A percentile compares a stretch with the other conserved stretches of the same genome.
These are phyloP conservation scores for Chrysanthemum makinoi DNA, from an alignment of 129 eudicot genomes.

Conservation along the genomic window DNA sequence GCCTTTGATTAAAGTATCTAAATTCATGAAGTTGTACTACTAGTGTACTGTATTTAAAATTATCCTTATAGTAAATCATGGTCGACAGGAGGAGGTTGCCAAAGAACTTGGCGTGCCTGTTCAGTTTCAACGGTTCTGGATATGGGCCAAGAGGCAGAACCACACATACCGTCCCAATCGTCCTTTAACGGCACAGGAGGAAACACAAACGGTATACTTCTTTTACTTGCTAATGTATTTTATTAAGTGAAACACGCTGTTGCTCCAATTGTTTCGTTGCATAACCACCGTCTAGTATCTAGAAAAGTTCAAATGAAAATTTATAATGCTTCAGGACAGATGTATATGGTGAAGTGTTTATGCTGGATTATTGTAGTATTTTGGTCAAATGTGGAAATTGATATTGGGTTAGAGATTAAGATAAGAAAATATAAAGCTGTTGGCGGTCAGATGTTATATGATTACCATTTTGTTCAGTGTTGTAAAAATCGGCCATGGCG, in stretches of 20 bases:
- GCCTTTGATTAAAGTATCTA: no score
- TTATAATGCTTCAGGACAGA: background rate
- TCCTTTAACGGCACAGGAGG: constrained; percentile 81
- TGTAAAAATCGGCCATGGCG: no score
- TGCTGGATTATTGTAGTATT: no score
- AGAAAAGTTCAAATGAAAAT: background rate
- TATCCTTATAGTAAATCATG: background rate
- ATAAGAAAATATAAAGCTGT: background rate
- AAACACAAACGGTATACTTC: constrained; percentile 65
- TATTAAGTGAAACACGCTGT: background rate
- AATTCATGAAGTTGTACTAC: no score
- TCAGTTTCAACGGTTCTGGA: constrained; percentile 88
- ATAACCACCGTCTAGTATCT: background rate
- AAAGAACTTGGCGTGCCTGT: constrained; percentile 94
- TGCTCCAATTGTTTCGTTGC: constrained; percentile 2
- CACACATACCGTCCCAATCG: constrained; percentile 96
- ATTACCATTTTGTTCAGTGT: no score
- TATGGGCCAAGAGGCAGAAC: constrained; percentile 97
- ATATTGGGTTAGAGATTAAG: background rate
- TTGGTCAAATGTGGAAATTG: no score
- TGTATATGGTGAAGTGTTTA: constrained; percentile 9
- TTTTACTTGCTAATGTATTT: constrained; percentile 10
- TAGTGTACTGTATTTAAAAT: no score
- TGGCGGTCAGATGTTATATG: background rate
- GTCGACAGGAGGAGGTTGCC: constrained; percentile 88